Evolutionary conservation across 495 filamentous ascomycete species (phyloP), one percentile per base, ranked within the genome.

Genomic region (Tuber umbilicatum): DNA sequence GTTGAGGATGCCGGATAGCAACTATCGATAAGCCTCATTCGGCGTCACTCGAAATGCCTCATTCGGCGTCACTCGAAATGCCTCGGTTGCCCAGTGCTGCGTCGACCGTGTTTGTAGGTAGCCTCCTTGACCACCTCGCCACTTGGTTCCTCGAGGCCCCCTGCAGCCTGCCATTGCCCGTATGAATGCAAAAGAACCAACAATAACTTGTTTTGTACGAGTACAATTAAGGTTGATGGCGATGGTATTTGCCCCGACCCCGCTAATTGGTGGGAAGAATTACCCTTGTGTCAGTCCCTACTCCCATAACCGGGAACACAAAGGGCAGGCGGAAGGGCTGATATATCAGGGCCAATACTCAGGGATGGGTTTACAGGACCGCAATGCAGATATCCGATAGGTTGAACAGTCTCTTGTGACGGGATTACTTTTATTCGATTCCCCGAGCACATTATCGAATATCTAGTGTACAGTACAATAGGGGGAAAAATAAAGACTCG

Each of bases 21-120:
- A 64, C 55, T 64, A 64, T 64, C 27, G 55, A 64, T 64, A 64
- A 64, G 55, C 27, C 55, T 64, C 55, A 64, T 64, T 35, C 14
- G 14, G 27, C 1, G 27, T 64, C 55, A 64, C 55, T 64, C 55
- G 50, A 60, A 60, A 60, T n/a, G n/a, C n/a, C n/a, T n/a, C n/a
- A 64, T 64, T 35, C 14, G 14, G 27, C 1, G 27, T 64, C 55
- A 64, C 55, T 64, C 55, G 10, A 27, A 27, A n/a, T 16, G 2
- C 27, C 27, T 16, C 17, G 14, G 4, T 3, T 60, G 12, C 16
- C n/a, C n/a, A n/a, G n/a, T n/a, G n/a, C n/a, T n/a, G n/a, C n/a
- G n/a, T n/a, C n/a, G n/a, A n/a, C 21, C 43, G 2, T 21, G 23
- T 21, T n/a, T 23, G 45, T n/a, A 50, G 45, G 45, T n/a, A 50